phyloP scores from a whole-genome alignment of 768 basidiomycete species.

The Lentinula sp. region DNA sequence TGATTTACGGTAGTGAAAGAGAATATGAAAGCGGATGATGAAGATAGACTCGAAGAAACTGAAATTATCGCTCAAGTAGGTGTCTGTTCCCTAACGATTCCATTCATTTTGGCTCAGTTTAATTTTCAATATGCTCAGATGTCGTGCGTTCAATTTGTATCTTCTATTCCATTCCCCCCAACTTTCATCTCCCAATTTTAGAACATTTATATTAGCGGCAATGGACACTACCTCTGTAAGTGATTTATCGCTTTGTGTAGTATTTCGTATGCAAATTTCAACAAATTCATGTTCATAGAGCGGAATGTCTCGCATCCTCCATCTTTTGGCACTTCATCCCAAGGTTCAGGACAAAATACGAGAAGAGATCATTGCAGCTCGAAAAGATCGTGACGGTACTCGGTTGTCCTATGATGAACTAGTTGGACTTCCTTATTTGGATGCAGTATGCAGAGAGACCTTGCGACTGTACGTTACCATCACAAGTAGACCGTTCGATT shows the following conservation, averaged over 20 bases:
- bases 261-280: too few relatives aligned
- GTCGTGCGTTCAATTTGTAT: not conserved
- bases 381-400: constrained; percentile 6
- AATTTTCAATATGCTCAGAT: not conserved
- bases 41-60: constrained; percentile 18
- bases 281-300: not conserved
- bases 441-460: constrained; percentile 33
- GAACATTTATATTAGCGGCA: constrained; percentile 29
- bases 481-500: not conserved
- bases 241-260: too few relatives aligned
- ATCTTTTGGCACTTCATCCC: constrained; percentile 23
- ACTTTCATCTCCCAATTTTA: not conserved
- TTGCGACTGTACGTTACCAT: constrained; percentile 26
- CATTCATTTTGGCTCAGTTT: not conserved
- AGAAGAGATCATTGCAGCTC: constrained; percentile 23
- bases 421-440: constrained; percentile 27
- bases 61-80: constrained; percentile 22
- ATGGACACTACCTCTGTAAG: constrained; percentile 36
- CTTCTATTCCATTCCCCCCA: not conserved
- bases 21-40: constrained; percentile 13
- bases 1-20: constrained; percentile 5
- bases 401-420: constrained; percentile 32
- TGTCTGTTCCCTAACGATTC: not conserved
- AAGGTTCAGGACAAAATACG: constrained; percentile 28
- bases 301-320: constrained; percentile 29